A percentile compares a stretch with the other conserved stretches of the same genome.
Conservation (phyloP, 2,329 filamentous ascomycete species). For the Aspergillus tanneri region DNA sequence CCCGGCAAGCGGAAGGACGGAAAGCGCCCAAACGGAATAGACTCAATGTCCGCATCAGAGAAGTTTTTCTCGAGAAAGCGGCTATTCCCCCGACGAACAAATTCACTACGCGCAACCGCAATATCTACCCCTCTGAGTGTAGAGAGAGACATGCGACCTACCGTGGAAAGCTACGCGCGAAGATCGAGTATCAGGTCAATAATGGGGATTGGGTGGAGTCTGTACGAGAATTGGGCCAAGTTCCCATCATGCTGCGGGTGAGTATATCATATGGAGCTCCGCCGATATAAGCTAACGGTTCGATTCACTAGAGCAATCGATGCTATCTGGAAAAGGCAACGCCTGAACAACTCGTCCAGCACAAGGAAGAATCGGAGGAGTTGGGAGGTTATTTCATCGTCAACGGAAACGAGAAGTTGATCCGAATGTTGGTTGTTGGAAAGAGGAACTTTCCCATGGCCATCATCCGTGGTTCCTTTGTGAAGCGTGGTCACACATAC, state of each 20-base stretch:
- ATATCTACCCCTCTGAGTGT: conserved; percentile 88
- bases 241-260: conserved; percentile 92
- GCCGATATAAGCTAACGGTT: conserved; percentile 4
- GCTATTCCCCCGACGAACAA: conserved; percentile 80
- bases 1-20: conserved; percentile 54
- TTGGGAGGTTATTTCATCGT: conserved; percentile 96
- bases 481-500: conserved; percentile 81
- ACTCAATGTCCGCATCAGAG: conserved; percentile 73
- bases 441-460: conserved; percentile 94
- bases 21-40: conserved; percentile 64
- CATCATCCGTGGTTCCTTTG: conserved; percentile 86
- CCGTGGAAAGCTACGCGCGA: conserved; percentile 77
- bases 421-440: conserved; percentile 86
- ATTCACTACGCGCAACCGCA: conserved; percentile 71
- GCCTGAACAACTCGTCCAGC: conserved; percentile 75
- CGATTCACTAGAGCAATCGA: conserved; percentile 66
- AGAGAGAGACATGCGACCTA: conserved; percentile 92
- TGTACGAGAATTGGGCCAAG: conserved; percentile 77
- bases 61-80: conserved; percentile 79
- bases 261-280: conserved; percentile 25
- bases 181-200: conserved; percentile 83
- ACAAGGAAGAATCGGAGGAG: conserved; percentile 95
- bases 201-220: conserved; percentile 80
- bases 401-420: conserved; percentile 95
- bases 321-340: conserved; percentile 88